Conservation (phyloP, 345 rosid genomes). For the Populus simonii region DNA sequence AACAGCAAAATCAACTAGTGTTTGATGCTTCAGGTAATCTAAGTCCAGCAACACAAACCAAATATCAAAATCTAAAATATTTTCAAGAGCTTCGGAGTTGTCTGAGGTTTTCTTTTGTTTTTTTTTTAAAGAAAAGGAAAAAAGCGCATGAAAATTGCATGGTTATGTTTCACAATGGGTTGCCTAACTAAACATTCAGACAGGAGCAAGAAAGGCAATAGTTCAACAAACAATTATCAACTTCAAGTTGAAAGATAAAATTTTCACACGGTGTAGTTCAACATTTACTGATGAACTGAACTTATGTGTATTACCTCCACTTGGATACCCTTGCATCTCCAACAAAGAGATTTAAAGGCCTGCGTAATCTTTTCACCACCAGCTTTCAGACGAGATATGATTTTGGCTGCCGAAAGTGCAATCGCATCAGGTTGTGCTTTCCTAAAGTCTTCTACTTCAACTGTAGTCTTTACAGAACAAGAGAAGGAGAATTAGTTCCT, state of each 20-base stretch:
- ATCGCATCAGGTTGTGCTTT: constrained; percentile 78
- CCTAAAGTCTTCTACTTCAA: constrained; percentile 74
- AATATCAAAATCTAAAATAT: neutral
- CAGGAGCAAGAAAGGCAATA: neutral
- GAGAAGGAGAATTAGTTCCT: constrained; percentile 26
- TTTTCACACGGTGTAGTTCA: neutral
- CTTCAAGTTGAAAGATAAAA: neutral
- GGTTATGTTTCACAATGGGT: neutral
- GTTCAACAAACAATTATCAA: neutral
- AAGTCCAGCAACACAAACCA: neutral
- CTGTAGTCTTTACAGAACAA: constrained; percentile 44
- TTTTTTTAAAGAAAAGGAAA: no score
- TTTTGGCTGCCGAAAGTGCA: constrained; percentile 65
- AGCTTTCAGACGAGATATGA: constrained; percentile 64
- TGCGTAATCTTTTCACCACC: constrained; percentile 57
- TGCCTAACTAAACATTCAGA: neutral
- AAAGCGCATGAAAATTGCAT: no score
- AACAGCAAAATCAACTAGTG: neutral
- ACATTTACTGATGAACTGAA: constrained; percentile 6
- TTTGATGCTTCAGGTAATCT: no score
- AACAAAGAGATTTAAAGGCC: constrained; percentile 76
- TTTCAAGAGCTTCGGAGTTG: no score
- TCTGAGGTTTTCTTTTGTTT: no score
- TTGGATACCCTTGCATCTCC: constrained; percentile 74
- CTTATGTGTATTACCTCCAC: constrained; percentile 62